These are phyloP conservation scores for Euphrasia arctica DNA, from an alignment of 305 asterid species.

Conservation along the genomic window DNA sequence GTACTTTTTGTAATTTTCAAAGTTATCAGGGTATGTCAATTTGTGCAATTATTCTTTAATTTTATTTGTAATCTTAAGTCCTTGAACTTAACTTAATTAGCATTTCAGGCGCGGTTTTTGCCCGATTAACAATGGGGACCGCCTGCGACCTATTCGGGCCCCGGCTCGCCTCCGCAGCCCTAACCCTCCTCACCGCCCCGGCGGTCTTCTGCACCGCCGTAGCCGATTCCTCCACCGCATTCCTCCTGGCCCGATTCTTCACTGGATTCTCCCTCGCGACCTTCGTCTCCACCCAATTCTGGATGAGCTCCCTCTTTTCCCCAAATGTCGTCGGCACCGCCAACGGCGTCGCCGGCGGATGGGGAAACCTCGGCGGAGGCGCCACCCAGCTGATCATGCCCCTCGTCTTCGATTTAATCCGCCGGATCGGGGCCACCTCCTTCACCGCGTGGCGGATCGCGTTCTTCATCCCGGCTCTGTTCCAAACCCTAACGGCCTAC, in stretches of 20 bases:
- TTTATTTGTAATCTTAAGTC: no score
- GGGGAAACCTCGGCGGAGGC: slow-evolving; percentile 98
- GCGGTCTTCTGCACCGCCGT: slow-evolving; percentile 58
- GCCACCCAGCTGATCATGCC: slow-evolving; percentile 92
- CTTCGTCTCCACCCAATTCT: slow-evolving; percentile 79
- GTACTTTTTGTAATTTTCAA: no score
- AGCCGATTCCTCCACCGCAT: slow-evolving; percentile 35
- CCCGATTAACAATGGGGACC: slow-evolving; percentile 76
- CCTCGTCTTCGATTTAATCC: slow-evolving; percentile 51
- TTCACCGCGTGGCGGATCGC: slow-evolving; percentile 87
- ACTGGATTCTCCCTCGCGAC: slow-evolving; percentile 72
- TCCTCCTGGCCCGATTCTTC: slow-evolving; percentile 64
- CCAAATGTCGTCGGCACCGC: slow-evolving; percentile 66
- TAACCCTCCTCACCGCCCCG: slow-evolving; percentile 63
- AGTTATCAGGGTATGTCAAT: no score
- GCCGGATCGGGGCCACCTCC: slow-evolving; percentile 37
- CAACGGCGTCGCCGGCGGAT: slow-evolving; percentile 77
- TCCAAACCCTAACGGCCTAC: slow-evolving; percentile 61
- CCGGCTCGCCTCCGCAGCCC: slow-evolving; percentile 60
- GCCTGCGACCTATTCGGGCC: slow-evolving; percentile 84
- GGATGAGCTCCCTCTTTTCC: slow-evolving; percentile 86
- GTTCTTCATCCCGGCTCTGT: slow-evolving; percentile 65
- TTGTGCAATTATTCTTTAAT: no score
- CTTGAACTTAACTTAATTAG: neutral
- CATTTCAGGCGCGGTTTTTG: slow-evolving; percentile 51